Percentiles rank a stretch among this genome's conserved stretches.
phyloP scores from a whole-genome alignment of 306 rosid species.

The Fragaria vesca region DNA sequence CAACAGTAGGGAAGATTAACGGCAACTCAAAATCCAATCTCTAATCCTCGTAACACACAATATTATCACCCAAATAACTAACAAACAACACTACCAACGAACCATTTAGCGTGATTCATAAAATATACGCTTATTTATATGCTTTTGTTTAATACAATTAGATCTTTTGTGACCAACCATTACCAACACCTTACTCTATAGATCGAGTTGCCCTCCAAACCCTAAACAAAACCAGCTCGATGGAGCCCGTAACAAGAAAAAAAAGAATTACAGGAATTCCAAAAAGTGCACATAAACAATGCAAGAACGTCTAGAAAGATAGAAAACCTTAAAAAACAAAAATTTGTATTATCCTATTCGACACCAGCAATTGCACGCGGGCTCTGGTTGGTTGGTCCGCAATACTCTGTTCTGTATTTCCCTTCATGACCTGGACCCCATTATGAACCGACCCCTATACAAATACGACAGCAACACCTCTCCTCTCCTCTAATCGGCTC shows the following conservation, averaged over 20 bases:
- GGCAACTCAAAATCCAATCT: neutral
- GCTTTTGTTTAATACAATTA: neutral
- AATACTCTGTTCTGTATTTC: constrained; percentile 12
- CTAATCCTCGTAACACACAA: neutral
- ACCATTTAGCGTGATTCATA: neutral
- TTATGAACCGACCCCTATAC: constrained; percentile 49
- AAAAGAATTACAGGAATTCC: too few species aligned
- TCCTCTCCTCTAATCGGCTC: constrained; percentile 71
- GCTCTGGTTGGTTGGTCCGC: constrained; percentile 70
- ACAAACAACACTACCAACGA: neutral
- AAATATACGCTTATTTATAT: neutral
- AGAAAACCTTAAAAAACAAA: constrained; percentile 3
- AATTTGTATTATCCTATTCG: neutral
- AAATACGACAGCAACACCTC: constrained; percentile 68
- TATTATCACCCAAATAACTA: neutral
- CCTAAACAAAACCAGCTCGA: neutral
- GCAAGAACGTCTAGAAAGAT: constrained; percentile 9
- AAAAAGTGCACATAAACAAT: constrained; percentile 44
- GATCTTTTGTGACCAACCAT: neutral
- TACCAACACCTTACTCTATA: neutral
- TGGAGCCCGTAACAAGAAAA: constrained; percentile 1
- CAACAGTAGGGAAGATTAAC: neutral
- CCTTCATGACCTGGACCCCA: constrained; percentile 35
- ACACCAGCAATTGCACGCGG: constrained; percentile 57
- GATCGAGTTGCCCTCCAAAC: neutral